Conservation (phyloP, 1,284 basidiomycete genomes). For the Athelia psychrophila region DNA sequence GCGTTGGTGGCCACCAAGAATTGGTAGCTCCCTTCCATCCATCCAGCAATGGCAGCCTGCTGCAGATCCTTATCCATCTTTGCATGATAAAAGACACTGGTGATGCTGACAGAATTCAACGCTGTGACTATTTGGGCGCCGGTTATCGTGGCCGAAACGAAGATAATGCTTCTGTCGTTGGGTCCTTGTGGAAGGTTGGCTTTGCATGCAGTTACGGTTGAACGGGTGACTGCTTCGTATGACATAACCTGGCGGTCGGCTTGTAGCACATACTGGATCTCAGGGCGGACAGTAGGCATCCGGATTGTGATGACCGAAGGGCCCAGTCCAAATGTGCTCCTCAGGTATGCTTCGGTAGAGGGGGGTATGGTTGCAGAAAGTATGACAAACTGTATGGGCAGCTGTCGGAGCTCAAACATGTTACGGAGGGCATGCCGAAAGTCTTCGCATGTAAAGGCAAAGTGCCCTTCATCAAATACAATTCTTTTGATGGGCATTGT, state of each 20-base stretch:
- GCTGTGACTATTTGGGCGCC: too few species aligned
- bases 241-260: too few species aligned
- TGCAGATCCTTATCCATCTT: slow-evolving; percentile 9
- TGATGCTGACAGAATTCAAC: too few species aligned
- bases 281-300: too few species aligned
- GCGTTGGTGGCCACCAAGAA: slow-evolving; percentile 15
- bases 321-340: too few species aligned
- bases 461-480: slow-evolving; percentile 17
- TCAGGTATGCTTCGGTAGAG: not conserved
- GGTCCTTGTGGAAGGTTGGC: too few species aligned
- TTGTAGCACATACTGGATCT: too few species aligned
- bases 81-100: not conserved
- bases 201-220: too few species aligned
- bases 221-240: too few species aligned
- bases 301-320: too few species aligned
- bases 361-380: slow-evolving; percentile 8
- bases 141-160: too few species aligned
- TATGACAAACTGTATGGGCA: not conserved
- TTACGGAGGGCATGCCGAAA: slow-evolving; percentile 10
- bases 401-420: slow-evolving; percentile 8
- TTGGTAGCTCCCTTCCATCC: not conserved
- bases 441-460: slow-evolving; percentile 4
- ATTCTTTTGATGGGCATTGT: slow-evolving; percentile 8
- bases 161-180: too few species aligned
- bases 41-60: slow-evolving; percentile 10